Percentiles rank a stretch among this genome's conserved stretches.
phyloP scores from a whole-genome alignment of 2,329 filamentous ascomycete genomes.

The Lasiodiplodia hormozganensis region DNA sequence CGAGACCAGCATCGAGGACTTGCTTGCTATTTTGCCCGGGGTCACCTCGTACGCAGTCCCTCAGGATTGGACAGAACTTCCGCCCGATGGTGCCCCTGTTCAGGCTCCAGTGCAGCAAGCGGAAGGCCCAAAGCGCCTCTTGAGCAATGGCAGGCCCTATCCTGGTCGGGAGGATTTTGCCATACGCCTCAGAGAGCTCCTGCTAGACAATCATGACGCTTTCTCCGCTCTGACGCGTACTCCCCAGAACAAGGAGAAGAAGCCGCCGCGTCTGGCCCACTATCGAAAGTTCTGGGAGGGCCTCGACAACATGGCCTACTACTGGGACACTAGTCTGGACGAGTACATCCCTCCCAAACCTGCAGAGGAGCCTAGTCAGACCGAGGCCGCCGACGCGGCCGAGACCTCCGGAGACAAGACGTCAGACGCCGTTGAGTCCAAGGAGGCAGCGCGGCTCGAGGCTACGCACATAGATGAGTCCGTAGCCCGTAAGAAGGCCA shows the following conservation, averaged over 20 bases:
- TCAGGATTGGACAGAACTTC: slow-evolving; percentile 41
- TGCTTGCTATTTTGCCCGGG: slow-evolving; percentile 44
- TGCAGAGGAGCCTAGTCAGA: slow-evolving; percentile 29
- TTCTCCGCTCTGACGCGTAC: slow-evolving; percentile 63
- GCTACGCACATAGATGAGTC: slow-evolving; percentile 23
- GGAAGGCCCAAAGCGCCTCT: slow-evolving; percentile 38
- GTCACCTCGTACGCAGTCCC: slow-evolving; percentile 50
- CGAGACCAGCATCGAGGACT: slow-evolving; percentile 47
- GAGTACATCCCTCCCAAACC: slow-evolving; percentile 54
- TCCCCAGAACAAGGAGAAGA: slow-evolving; percentile 50
- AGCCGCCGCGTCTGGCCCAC: slow-evolving; percentile 60
- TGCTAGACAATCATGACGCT: slow-evolving; percentile 62
- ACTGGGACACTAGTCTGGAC: slow-evolving; percentile 68
- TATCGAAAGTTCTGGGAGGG: slow-evolving; percentile 67
- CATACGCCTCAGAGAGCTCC: slow-evolving; percentile 57
- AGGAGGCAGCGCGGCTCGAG: slow-evolving; percentile 11
- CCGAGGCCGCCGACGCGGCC: slow-evolving; percentile 33
- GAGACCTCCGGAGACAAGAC: not conserved
- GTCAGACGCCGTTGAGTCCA: not conserved
- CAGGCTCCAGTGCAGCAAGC: slow-evolving; percentile 31
- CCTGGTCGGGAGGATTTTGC: slow-evolving; percentile 59
- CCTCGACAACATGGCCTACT: slow-evolving; percentile 65
- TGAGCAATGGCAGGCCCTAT: slow-evolving; percentile 58
- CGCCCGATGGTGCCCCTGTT: slow-evolving; percentile 38
- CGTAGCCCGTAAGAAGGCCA: slow-evolving; percentile 48